Conservation (phyloP, 2,329 filamentous ascomycete species). For the Fusarium sp. region DNA sequence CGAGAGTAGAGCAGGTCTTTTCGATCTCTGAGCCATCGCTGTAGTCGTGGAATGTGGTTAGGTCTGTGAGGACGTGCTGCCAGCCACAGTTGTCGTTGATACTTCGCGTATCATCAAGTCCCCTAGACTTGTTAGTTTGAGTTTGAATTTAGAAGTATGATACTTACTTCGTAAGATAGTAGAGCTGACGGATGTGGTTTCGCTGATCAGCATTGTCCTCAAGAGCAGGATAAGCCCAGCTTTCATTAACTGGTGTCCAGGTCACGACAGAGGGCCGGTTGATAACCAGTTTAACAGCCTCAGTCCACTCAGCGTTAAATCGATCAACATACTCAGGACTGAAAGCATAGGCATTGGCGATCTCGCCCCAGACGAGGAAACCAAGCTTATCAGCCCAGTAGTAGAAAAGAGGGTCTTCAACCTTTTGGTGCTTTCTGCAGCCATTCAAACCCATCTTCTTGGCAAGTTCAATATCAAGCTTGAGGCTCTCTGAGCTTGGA, state of each 20-base stretch:
- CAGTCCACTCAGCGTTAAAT: conserved; percentile 73
- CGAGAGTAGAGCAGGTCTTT: conserved; percentile 63
- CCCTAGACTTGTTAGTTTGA: conserved; percentile 43
- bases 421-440: conserved; percentile 73
- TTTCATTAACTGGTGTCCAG: conserved; percentile 74
- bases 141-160: conserved; percentile 28
- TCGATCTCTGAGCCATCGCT: conserved; percentile 66
- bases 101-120: conserved; percentile 70
- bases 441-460: conserved; percentile 74
- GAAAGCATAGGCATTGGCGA: conserved; percentile 74
- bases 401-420: conserved; percentile 69
- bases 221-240: conserved; percentile 72
- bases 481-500: conserved; percentile 58
- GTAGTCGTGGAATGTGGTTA: conserved; percentile 77
- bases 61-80: conserved; percentile 73
- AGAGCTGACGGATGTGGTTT: conserved; percentile 72
- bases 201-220: conserved; percentile 67
- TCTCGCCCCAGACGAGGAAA: conserved; percentile 73
- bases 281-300: conserved; percentile 70
- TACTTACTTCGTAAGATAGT: conserved; percentile 70
- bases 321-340: conserved; percentile 66
- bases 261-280: conserved; percentile 73
- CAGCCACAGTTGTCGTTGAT: conserved; percentile 79
- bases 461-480: conserved; percentile 63
- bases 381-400: conserved; percentile 71